Base-by-base conservation (phyloP, 768 basidiomycete genomes). In the Kwoniella bestiolae region DNA sequence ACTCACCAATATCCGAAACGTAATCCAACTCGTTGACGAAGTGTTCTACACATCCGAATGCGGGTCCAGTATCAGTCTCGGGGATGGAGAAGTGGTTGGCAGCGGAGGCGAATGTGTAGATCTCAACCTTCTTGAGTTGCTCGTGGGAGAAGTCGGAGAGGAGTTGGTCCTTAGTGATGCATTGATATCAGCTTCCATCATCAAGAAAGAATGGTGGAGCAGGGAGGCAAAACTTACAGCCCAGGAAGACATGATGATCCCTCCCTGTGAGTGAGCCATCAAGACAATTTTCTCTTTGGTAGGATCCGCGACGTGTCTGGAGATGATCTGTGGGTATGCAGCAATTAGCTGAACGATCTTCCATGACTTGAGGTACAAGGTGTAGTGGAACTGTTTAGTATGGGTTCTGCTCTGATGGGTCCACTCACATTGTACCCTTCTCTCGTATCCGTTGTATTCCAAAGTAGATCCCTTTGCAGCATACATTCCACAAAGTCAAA, bases 211-310 rank as follows among this genome's bases (percentile, higher is more conserved):
- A 53, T 18, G 29, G 14, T 7, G 6, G 11, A 28, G 34, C 16
- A 28, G n/a, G n/a, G n/a, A n/a, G n/a, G n/a, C n/a, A n/a, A n/a
- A n/a, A 66, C 68, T 65, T 11, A 69, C 68, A 4, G 68, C 53
- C 72, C 72, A 73, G 12, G 65, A 32, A 11, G 69, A 66, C 51
- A 68, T 58, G 52, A 75, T 73, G 65, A 78, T 75, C 5, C 72
- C 76, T 7, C 76, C 76, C 66, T 77, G 76, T 28, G 69, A 71
- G 55, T 78, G 76, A 5, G 72, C 66, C 8, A 78, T 66, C 51
- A 78, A 65, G 59, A 78, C 72, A 35, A 78, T 70, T 49, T 65
- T 67, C 31, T 64, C 71, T 61, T 70, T 71, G 16, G 25, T 50
- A 1, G 34, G 14, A 44, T 72, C 49, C 7, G 63, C 61, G 60